These are phyloP conservation scores for Verticillium nubilum DNA, from an alignment of 2,329 filamentous ascomycete species.

Conservation along the genomic window DNA sequence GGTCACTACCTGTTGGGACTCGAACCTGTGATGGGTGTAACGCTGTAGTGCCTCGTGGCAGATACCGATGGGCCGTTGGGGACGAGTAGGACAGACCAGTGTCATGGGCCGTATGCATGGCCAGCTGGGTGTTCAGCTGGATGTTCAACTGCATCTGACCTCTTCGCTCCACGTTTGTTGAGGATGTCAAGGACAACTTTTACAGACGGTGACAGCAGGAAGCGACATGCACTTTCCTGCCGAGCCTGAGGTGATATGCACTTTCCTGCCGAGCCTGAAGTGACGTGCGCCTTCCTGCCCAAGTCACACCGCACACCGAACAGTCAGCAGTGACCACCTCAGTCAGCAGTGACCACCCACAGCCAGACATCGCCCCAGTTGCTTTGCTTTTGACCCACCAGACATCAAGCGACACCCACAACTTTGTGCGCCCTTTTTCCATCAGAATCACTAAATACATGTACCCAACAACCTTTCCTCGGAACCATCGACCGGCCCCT, in stretches of 20 bases:
- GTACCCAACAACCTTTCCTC: background rate
- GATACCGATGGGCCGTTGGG: background rate
- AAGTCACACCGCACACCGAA: background rate
- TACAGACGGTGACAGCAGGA: too few relatives aligned
- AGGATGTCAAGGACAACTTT: too few relatives aligned
- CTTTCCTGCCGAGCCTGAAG: too few relatives aligned
- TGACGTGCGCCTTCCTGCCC: background rate
- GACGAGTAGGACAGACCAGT: background rate
- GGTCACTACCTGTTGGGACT: background rate
- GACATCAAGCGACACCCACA: background rate
- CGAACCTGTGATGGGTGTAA: background rate
- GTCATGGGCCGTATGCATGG: background rate
- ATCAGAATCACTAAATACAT: background rate
- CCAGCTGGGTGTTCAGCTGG: background rate
- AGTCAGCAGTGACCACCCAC: background rate
- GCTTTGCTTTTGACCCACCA: background rate
- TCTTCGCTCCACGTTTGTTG: too few relatives aligned
- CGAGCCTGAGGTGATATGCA: too few relatives aligned
- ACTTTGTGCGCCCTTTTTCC: background rate
- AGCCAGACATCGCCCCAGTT: background rate
- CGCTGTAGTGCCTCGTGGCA: background rate
- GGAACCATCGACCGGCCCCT: constrained; percentile 1
- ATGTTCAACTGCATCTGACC: too few relatives aligned
- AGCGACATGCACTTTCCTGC: too few relatives aligned
- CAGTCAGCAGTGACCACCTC: background rate